A percentile compares a stretch with the other conserved stretches of the same genome.
Conservation (phyloP, 2,329 filamentous ascomycete species). For the Penicillium sclerotigenum region DNA sequence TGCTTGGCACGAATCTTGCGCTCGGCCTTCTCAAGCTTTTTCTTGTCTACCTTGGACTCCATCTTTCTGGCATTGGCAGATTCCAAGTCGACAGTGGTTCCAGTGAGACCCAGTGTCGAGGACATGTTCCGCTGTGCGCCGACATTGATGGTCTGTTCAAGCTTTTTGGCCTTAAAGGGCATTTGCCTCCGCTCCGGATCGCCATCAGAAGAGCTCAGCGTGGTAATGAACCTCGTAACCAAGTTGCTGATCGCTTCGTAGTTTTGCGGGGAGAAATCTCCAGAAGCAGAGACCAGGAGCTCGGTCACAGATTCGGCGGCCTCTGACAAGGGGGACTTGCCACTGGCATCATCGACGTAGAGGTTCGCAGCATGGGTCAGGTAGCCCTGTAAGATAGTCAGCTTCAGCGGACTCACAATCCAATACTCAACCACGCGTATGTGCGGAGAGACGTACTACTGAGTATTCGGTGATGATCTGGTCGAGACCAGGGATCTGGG, state of each 20-base stretch:
- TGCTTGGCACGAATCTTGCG: slow-evolving; percentile 97
- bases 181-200: slow-evolving; percentile 66
- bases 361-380: slow-evolving; percentile 86
- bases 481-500: slow-evolving; percentile 81
- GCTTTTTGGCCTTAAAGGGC: slow-evolving; percentile 73
- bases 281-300: slow-evolving; percentile 88
- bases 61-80: slow-evolving; percentile 90
- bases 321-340: slow-evolving; percentile 74
- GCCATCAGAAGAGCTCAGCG: slow-evolving; percentile 71
- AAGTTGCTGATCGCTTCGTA: slow-evolving; percentile 76
- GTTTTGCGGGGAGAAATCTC: slow-evolving; percentile 68
- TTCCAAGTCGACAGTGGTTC: slow-evolving; percentile 83
- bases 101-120: slow-evolving; percentile 83
- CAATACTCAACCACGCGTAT: neutral
- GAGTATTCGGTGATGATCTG: slow-evolving; percentile 88
- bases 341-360: slow-evolving; percentile 68
- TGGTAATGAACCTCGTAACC: slow-evolving; percentile 84
- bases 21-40: slow-evolving; percentile 99
- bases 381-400: slow-evolving; percentile 60
- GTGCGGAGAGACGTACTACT: slow-evolving; percentile 48
- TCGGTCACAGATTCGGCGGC: slow-evolving; percentile 82
- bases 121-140: slow-evolving; percentile 93
- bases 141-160: slow-evolving; percentile 94
- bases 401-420: neutral
- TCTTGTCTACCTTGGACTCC: slow-evolving; percentile 94